phyloP scores from a whole-genome alignment of 148 eudicot genomes.

The Silene latifolia region DNA sequence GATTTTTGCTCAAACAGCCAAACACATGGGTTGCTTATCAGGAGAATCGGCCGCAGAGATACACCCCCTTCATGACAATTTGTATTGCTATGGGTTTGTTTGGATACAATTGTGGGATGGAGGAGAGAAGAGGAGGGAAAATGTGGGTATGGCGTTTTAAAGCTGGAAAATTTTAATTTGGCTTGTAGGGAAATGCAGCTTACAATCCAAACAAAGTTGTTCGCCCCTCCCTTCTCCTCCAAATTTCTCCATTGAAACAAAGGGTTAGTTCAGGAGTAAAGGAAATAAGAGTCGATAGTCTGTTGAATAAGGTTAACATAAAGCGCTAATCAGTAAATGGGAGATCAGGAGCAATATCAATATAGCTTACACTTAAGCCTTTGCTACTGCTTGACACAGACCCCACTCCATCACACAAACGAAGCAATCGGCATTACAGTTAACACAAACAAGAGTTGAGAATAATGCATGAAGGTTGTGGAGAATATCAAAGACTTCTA shows the following conservation, averaged over 20 bases:
- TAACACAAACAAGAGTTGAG: neutral
- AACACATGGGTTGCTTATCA: no score
- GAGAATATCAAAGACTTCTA: neutral
- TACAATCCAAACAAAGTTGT: neutral
- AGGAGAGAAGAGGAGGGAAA: neutral
- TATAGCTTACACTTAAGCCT: neutral
- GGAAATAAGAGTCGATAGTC: neutral
- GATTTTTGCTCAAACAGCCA: neutral
- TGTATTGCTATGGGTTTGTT: neutral
- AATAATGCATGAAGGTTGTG: neutral
- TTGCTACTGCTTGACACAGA: neutral
- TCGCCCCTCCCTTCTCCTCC: neutral
- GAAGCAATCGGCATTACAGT: neutral
- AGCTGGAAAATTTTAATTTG: neutral
- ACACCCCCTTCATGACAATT: neutral
- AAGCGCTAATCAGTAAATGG: neutral
- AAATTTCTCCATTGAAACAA: neutral
- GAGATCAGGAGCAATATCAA: neutral
- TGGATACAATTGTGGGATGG: neutral
- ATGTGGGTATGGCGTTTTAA: neutral
- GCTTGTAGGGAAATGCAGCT: neutral
- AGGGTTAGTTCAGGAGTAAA: neutral
- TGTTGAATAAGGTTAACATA: neutral
- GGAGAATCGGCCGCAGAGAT: neutral
- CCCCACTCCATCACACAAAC: neutral